phyloP scores from a whole-genome alignment of 2,329 filamentous ascomycete genomes.

The Apiospora koreana region DNA sequence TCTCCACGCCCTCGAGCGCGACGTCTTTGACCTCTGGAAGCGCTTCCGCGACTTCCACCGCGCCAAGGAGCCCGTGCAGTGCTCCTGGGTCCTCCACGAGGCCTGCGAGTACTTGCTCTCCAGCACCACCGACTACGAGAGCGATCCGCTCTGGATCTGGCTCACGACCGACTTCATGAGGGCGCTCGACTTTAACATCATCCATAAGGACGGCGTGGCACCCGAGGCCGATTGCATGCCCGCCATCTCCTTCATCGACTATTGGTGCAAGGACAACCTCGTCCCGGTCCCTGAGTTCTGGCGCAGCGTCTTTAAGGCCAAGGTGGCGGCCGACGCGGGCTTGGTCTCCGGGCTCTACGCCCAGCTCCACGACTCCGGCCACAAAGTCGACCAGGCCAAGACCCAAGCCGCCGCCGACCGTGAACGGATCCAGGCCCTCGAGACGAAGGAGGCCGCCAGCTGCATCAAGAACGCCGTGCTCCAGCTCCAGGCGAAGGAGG shows the following conservation, averaged over 20 bases:
- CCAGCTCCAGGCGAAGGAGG: too few species aligned
- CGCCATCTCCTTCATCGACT: not conserved
- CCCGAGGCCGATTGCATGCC: too few species aligned
- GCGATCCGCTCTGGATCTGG: not conserved
- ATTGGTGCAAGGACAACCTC: not conserved
- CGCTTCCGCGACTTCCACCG: not conserved
- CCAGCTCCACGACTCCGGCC: not conserved
- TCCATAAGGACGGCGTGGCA: too few species aligned
- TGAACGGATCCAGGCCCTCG: too few species aligned
- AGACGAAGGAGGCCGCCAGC: too few species aligned
- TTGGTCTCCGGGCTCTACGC: not conserved
- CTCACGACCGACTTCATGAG: not conserved
- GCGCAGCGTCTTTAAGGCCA: not conserved
- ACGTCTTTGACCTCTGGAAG: not conserved
- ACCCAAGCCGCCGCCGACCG: too few species aligned
- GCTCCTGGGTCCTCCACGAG: not conserved
- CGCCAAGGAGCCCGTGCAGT: not conserved
- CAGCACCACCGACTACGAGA: not conserved
- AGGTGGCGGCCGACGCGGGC: not conserved
- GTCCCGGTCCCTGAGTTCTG: not conserved
- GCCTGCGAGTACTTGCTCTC: not conserved
- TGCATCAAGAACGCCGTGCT: too few species aligned
- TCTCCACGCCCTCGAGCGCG: not conserved
- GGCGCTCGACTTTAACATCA: too few species aligned
- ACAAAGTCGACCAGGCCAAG: not conserved